phyloP scores from a whole-genome alignment of 2,329 filamentous ascomycete species.

The Clarireedia monteithiana region DNA sequence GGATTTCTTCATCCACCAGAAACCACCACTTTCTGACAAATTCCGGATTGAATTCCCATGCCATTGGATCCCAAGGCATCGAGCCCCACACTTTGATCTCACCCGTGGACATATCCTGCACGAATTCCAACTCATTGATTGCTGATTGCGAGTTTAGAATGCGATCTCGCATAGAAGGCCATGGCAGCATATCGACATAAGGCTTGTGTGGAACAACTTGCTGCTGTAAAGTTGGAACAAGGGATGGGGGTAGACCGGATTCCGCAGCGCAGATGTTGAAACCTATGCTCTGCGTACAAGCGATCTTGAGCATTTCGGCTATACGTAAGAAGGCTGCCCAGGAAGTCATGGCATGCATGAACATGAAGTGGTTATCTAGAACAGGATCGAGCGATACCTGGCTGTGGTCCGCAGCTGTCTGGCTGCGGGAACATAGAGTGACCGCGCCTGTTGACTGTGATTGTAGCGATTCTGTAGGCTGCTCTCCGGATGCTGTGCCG shows the following conservation, averaged over 20 bases:
- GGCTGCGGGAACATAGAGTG: not conserved
- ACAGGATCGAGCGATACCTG: slow-evolving; percentile 9
- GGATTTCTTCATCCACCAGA: slow-evolving; percentile 22
- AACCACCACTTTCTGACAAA: slow-evolving; percentile 28
- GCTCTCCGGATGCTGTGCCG: not conserved
- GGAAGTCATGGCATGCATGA: slow-evolving; percentile 11
- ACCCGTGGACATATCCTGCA: slow-evolving; percentile 11
- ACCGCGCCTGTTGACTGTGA: too few relatives aligned
- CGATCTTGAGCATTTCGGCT: slow-evolving; percentile 11
- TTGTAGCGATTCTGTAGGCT: not conserved
- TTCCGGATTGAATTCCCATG: slow-evolving; percentile 25
- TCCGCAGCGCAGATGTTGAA: slow-evolving; percentile 15
- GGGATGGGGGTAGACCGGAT: slow-evolving; percentile 11
- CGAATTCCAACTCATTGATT: slow-evolving; percentile 18
- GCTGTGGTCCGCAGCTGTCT: not conserved
- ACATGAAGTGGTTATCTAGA: slow-evolving; percentile 14
- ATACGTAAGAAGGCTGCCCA: slow-evolving; percentile 14
- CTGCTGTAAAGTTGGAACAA: slow-evolving; percentile 17
- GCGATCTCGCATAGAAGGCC: slow-evolving; percentile 15
- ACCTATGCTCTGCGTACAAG: slow-evolving; percentile 11
- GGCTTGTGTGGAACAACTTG: slow-evolving; percentile 13
- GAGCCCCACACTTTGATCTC: slow-evolving; percentile 26
- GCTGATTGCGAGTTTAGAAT: slow-evolving; percentile 11
- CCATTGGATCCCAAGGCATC: slow-evolving; percentile 25
- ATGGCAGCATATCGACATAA: slow-evolving; percentile 20